Base-by-base conservation (phyloP, 2,329 filamentous ascomycete genomes). In the Fusarium sp. region DNA sequence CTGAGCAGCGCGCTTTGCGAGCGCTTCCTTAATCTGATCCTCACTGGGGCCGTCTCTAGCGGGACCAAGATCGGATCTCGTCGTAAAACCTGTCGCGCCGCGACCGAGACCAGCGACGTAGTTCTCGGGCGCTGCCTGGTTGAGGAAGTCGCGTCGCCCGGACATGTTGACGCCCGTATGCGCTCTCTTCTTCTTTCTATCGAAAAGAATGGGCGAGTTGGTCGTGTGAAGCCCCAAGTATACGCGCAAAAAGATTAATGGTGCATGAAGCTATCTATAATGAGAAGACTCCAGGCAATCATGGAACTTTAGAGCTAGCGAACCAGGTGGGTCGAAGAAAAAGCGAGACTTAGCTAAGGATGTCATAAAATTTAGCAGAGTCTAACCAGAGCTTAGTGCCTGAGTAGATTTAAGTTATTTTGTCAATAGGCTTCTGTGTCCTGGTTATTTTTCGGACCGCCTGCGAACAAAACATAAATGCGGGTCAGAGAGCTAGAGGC, bases 31-130 rank as follows among this genome's bases (percentile, higher is more conserved):
- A 82, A 99, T 98, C 82, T 98, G 95, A 79, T 99, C 96, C 76
- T 98, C 95, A 66, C 93, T 97, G 50, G 96, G 96, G 18, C 96
- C 96, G 83, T 98, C 95, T 75, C 95, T 89, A 63, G 95, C 95
- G 53, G 97, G 96, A 61, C 97, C 96, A 61, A 99, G 86, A 87
- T 99, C 96, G 60, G 95, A 98, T 76, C 97, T 90, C 42, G 96
- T 99, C 18, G 96, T 98, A 83, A 99, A 99, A 65, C 97, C 96
- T 10, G 96, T 99, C 23, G 97, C 97, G 82, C 96, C 96, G 86
- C 97, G 92, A 82, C 96, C 96, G 69, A 99, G 90, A 88, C 96
- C 96, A 70, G 96, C 96, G 69, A 99, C 95, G 77, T 95, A 95
- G 80, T 94, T 95, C 75, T 94, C 92, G 14, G 92, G 92, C 58